Evolutionary conservation across 805 yeast species (phyloP).

Genomic region (Candida morakotiae): DNA sequence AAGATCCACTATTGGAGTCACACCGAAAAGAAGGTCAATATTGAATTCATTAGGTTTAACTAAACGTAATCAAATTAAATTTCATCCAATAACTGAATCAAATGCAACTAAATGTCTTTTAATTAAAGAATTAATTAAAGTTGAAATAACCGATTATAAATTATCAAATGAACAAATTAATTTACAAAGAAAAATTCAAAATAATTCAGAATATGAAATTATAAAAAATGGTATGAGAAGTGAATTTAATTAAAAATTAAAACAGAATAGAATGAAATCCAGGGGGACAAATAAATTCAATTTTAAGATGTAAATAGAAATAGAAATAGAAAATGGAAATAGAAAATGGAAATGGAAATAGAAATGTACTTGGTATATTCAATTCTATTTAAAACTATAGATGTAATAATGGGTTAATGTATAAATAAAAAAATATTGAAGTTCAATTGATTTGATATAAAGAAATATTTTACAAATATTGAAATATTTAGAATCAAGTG

Average conservation of each 20-base stretch:
- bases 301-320: background rate
- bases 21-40: constrained; percentile 60
- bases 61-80: constrained; percentile 68
- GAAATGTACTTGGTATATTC: too few relatives aligned
- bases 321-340: too few relatives aligned
- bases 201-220: constrained; percentile 47
- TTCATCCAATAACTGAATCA: constrained; percentile 68
- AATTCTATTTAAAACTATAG: too few relatives aligned
- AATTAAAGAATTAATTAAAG: constrained; percentile 82
- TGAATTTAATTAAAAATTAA: background rate
- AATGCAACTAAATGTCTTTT: constrained; percentile 80
- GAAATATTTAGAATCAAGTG: too few relatives aligned
- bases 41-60: constrained; percentile 71
- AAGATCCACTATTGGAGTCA: constrained; percentile 84
- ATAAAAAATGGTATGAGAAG: constrained; percentile 5
- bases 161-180: constrained; percentile 52
- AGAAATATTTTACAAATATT: too few relatives aligned
- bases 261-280: background rate
- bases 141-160: constrained; percentile 61
- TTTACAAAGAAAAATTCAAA: constrained; percentile 52
- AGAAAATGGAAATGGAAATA: too few relatives aligned
- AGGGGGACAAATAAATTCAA: too few relatives aligned
- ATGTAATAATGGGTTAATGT: too few relatives aligned
- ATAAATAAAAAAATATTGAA: too few relatives aligned
- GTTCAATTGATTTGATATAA: too few relatives aligned